These are phyloP conservation scores for Primulina eburnea DNA, from an alignment of 257 asterid species.

Conservation along the genomic window DNA sequence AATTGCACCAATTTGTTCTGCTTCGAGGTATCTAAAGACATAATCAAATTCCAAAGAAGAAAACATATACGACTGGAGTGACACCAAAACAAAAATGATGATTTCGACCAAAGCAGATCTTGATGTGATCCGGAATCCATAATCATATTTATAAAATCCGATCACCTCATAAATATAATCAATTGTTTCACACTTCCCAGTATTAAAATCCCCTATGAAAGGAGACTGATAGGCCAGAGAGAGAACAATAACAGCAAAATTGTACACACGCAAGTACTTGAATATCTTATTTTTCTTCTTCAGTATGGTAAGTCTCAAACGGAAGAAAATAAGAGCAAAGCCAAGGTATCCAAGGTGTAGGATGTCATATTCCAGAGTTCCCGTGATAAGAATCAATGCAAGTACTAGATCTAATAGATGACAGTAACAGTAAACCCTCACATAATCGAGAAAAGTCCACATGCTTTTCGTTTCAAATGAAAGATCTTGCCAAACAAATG, in stretches of 20 bases:
- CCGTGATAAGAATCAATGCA: conserved; percentile 80
- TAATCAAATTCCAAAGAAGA: conserved; percentile 93
- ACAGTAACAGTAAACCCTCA: conserved; percentile 98
- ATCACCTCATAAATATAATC: conserved; percentile 92
- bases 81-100: conserved; percentile 80
- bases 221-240: conserved; percentile 98
- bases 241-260: conserved; percentile 86
- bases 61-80: conserved; percentile 95
- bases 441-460: conserved; percentile 96
- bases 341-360: conserved; percentile 96
- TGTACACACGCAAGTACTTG: conserved; percentile 79
- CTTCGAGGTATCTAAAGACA: conserved; percentile 98
- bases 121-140: conserved; percentile 95
- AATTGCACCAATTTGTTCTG: conserved; percentile 98
- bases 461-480: conserved; percentile 96
- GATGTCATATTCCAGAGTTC: conserved; percentile 93
- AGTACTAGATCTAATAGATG: conserved; percentile 98
- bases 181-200: conserved; percentile 77
- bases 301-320: conserved; percentile 84
- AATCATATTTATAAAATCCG: conserved; percentile 94
- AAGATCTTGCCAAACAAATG: conserved; percentile 92
- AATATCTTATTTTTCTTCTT: conserved; percentile 92
- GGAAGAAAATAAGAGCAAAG: conserved; percentile 91
- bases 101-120: conserved; percentile 98
- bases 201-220: conserved; percentile 67